Percentiles rank a stretch among this genome's conserved stretches.
These are phyloP conservation scores for Moricandia arvensis DNA, from an alignment of 345 rosid genomes.

Conservation along the genomic window DNA sequence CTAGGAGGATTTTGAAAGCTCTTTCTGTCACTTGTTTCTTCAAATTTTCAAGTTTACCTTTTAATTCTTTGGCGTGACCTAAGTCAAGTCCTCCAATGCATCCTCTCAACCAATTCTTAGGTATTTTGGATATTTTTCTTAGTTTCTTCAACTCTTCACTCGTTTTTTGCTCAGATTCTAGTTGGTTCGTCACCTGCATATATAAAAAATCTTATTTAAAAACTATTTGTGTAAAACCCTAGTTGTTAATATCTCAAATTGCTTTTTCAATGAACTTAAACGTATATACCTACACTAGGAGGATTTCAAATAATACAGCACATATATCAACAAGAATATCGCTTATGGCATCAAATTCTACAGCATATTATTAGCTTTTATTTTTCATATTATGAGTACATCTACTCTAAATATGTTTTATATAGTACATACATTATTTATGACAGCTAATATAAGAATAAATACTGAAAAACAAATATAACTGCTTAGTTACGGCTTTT, in stretches of 20 bases:
- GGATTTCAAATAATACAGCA: constrained; percentile 26
- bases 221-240: too few relatives aligned
- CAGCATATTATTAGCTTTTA: not conserved
- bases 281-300: not conserved
- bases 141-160: constrained; percentile 43
- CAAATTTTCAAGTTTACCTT: too few relatives aligned
- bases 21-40: constrained; percentile 39
- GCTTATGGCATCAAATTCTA: too few relatives aligned
- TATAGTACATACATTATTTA: too few relatives aligned
- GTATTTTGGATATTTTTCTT: constrained; percentile 16
- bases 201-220: too few relatives aligned
- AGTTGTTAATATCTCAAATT: too few relatives aligned
- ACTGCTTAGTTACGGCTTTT: not conserved
- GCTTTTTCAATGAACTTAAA: not conserved
- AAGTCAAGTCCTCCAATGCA: constrained; percentile 36
- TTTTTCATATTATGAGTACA: too few relatives aligned
- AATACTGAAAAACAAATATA: not conserved
- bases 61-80: too few relatives aligned
- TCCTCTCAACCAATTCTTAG: constrained; percentile 50
- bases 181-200: too few relatives aligned
- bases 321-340: not conserved
- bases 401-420: too few relatives aligned
- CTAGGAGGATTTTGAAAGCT: constrained; percentile 19
- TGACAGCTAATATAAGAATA: too few relatives aligned
- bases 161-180: constrained; percentile 46